Conservation (phyloP, 306 rosid species). For the Medicago ruthenica region DNA sequence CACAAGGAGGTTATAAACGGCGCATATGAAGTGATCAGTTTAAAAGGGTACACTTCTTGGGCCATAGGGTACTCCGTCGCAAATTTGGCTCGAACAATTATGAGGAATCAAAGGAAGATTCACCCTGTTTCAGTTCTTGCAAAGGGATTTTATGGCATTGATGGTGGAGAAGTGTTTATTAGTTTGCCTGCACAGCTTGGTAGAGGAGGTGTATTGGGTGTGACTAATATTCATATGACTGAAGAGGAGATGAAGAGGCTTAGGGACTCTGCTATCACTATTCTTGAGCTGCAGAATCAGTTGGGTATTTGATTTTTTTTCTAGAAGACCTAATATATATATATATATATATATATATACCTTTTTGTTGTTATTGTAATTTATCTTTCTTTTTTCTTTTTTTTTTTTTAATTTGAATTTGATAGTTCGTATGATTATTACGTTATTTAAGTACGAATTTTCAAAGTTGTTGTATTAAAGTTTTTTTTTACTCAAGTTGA, state of each 20-base stretch:
- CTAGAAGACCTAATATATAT: not conserved
- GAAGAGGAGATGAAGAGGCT: constrained; percentile 65
- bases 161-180: constrained; percentile 75
- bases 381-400: no score
- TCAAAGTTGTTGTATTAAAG: not conserved
- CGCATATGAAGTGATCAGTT: constrained; percentile 81
- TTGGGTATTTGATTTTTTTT: constrained; percentile 56
- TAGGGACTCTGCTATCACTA: constrained; percentile 70
- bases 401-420: no score
- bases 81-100: constrained; percentile 59
- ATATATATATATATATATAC: not conserved
- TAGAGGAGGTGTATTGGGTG: constrained; percentile 76
- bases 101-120: constrained; percentile 82
- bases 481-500: not conserved
- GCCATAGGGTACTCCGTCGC: constrained; percentile 92
- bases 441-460: no score
- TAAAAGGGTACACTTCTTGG: constrained; percentile 97
- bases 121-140: constrained; percentile 85
- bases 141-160: constrained; percentile 70
- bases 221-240: constrained; percentile 74
- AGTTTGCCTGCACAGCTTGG: constrained; percentile 91
- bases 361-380: not conserved
- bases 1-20: constrained; percentile 69
- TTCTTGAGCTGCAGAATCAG: constrained; percentile 66
- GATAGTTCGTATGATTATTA: not conserved